A percentile compares a stretch with the other conserved stretches of the same genome.
Evolutionary conservation across 2,329 filamentous ascomycete species (phyloP).

Genomic region (Aspergillus arachidicola): DNA sequence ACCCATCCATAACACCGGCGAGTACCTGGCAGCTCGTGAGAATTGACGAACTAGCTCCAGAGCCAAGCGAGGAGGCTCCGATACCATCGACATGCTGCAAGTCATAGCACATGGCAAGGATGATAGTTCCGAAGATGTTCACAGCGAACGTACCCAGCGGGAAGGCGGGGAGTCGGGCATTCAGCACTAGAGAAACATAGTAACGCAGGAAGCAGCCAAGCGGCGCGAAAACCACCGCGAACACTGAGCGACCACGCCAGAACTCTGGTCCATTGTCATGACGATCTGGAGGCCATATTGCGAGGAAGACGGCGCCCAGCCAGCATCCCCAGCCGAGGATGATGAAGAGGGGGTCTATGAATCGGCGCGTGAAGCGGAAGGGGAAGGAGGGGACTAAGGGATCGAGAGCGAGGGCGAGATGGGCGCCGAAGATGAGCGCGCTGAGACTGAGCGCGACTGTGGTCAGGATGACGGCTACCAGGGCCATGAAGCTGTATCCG

Average conservation of each 20-base stretch:
- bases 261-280: slow-evolving; percentile 43
- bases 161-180: slow-evolving; percentile 66
- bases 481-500: slow-evolving; percentile 81
- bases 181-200: slow-evolving; percentile 72
- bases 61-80: slow-evolving; percentile 50
- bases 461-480: slow-evolving; percentile 72
- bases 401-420: slow-evolving; percentile 68
- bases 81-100: slow-evolving; percentile 65
- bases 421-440: slow-evolving; percentile 71
- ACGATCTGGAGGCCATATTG: slow-evolving; percentile 69
- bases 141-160: slow-evolving; percentile 84
- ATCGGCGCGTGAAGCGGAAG: slow-evolving; percentile 57
- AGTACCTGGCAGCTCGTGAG: slow-evolving; percentile 66
- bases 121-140: slow-evolving; percentile 74
- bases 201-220: slow-evolving; percentile 76
- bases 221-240: slow-evolving; percentile 81
- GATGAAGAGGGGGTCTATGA: slow-evolving; percentile 66
- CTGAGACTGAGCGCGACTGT: slow-evolving; percentile 72
- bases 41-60: slow-evolving; percentile 38
- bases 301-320: slow-evolving; percentile 74
- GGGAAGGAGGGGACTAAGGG: slow-evolving; percentile 63
- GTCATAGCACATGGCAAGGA: slow-evolving; percentile 78
- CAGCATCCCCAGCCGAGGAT: slow-evolving; percentile 73
- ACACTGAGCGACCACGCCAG: slow-evolving; percentile 77
- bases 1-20: slow-evolving; percentile 67